Evolutionary conservation across 176 grass and related monocot genomes (phyloP).

Genomic region (Oryza punctata): DNA sequence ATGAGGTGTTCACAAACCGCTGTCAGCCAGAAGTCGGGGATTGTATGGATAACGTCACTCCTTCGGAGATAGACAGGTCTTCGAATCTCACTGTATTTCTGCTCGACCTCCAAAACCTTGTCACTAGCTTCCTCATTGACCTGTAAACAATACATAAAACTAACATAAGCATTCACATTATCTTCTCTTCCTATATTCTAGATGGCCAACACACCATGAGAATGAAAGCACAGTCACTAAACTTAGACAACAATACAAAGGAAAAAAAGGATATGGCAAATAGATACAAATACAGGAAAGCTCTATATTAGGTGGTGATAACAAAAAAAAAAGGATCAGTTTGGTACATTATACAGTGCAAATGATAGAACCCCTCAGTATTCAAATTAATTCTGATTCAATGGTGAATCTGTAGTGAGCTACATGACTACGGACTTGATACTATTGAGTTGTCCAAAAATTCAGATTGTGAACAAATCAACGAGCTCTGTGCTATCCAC

Average conservation of each 20-base stretch:
- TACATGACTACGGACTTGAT: neutral
- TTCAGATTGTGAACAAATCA: neutral
- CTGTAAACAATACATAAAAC: conserved; percentile 49
- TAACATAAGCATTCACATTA: neutral
- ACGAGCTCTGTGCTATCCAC: no score
- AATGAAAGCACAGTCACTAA: neutral
- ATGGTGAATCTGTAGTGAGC: neutral
- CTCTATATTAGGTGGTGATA: neutral
- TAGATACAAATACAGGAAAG: neutral
- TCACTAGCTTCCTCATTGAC: conserved; percentile 94
- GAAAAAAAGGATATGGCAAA: neutral
- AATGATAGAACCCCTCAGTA: neutral
- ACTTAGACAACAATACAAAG: neutral
- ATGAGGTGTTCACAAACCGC: conserved; percentile 52
- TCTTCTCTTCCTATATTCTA: neutral
- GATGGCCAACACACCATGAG: neutral
- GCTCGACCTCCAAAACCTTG: conserved; percentile 90
- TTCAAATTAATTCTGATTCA: neutral
- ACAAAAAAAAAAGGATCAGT: neutral
- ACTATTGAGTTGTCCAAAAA: neutral
- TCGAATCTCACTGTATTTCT: conserved; percentile 91
- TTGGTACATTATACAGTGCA: neutral
- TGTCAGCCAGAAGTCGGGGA: conserved; percentile 90
- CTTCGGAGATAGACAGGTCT: conserved; percentile 81
- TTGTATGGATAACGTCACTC: conserved; percentile 83